Evolutionary conservation across 2,329 filamentous ascomycete species (phyloP).

Genomic region (Zopfia rhizophila): DNA sequence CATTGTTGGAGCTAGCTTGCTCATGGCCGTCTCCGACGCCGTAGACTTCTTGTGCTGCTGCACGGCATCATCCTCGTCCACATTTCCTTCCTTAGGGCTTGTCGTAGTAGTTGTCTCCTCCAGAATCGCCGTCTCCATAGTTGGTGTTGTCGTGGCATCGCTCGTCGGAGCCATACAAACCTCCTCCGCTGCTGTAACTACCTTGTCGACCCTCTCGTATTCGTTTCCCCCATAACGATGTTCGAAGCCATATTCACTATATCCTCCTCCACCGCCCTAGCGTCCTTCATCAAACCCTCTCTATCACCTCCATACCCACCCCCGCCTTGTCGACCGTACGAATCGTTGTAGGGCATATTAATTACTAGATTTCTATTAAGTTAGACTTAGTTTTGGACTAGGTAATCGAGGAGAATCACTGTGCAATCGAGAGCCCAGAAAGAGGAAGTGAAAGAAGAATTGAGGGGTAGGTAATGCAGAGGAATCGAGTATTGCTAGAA

Average conservation of each 20-base stretch:
- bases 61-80: conserved; percentile 75
- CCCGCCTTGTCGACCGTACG: conserved; percentile 20
- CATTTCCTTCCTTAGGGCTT: conserved; percentile 55
- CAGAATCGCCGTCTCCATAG: conserved; percentile 11
- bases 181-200: conserved; percentile 22
- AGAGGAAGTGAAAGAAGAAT: too few relatives aligned
- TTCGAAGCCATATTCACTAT: conserved; percentile 25
- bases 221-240: conserved; percentile 16
- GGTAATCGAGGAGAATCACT: too few relatives aligned
- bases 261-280: conserved; percentile 22
- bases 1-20: conserved; percentile 56
- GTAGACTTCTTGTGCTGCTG: conserved; percentile 80
- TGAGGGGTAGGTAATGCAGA: too few relatives aligned
- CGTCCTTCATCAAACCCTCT: conserved; percentile 1
- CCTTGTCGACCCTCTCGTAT: conserved; percentile 19
- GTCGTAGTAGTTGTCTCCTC: conserved; percentile 22
- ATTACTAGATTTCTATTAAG: too few relatives aligned
- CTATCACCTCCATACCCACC: conserved; percentile 12
- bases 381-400: too few relatives aligned
- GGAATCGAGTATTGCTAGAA: too few relatives aligned
- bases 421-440: too few relatives aligned
- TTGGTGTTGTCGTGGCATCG: conserved; percentile 15
- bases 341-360: conserved; percentile 50
- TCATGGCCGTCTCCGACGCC: conserved; percentile 58
- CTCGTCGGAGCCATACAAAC: conserved; percentile 13